Evolutionary conservation across 2,329 filamentous ascomycete species (phyloP), one percentile per base, ranked within the genome.

Genomic region (Ceratocystis alfenasii): DNA sequence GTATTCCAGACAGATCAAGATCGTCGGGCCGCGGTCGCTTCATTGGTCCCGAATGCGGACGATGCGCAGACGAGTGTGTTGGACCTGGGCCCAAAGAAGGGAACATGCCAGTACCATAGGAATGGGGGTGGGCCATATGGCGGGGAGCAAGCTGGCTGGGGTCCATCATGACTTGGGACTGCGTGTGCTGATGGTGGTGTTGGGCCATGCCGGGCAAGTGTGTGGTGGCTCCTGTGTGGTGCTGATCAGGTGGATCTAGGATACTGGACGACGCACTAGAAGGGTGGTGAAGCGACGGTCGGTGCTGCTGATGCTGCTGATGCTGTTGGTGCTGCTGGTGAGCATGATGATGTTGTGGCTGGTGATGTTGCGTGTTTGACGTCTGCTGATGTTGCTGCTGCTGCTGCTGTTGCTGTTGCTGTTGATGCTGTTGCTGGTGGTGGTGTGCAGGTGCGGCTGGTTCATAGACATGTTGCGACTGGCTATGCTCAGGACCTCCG

Each of bases 381-480:
- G 67, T 67, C n/a, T 67, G 64, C 22, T 69, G 67, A 36, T 69
- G 60, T 77, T 68, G 68, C 22, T 69, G 66, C 45, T 69, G 60
- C 77, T 68, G 68, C 59, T 70, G 76, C 48, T 72, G 71, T 55
- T 72, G 22, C 22, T 22, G 22, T 2, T 22, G 22, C 22, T 22
- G 22, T 2, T 22, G 22, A 2, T 22, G 22, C 22, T 22, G 22
- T 22, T 22, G 71, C 53, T 76, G 76, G 68, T 75, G 75, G 45
- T 69, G 68, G n/a, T 70, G 70, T 30, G 69, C 69, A 66, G 75
- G 73, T 64, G 72, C 68, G 61, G 80, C 72, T 66, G 76, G 72
- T 72, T 85, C 83, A 77, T 87, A 88, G 71, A 81, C 77, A 74
- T 87, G 82, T 74, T 83, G 61, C 74, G 81, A 80, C 74, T 87